Conservation (phyloP, 768 basidiomycete species). For the Phlegmacium glaucopus region DNA sequence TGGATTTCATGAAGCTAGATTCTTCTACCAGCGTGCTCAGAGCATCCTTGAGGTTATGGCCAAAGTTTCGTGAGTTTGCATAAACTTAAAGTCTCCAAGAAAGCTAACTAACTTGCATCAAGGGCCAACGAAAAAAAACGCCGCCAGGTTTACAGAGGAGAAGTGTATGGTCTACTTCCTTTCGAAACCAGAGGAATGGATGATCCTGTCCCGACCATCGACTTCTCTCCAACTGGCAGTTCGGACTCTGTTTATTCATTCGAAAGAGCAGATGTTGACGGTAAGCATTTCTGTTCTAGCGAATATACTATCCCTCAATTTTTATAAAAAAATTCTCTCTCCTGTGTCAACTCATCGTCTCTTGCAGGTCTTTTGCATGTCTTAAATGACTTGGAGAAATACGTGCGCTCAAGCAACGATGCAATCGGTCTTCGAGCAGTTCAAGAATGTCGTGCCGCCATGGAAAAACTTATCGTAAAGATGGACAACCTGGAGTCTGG, state of each 20-base stretch:
- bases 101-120: slow-evolving; percentile 1
- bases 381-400: slow-evolving; percentile 63
- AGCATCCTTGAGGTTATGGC: slow-evolving; percentile 85
- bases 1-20: slow-evolving; percentile 46
- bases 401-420: slow-evolving; percentile 44
- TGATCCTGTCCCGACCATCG: slow-evolving; percentile 73
- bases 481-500: slow-evolving; percentile 80
- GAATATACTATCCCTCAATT: too few species aligned
- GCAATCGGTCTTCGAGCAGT: slow-evolving; percentile 51
- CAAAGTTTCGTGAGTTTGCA: slow-evolving; percentile 70
- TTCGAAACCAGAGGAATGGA: slow-evolving; percentile 83
- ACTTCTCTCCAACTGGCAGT: slow-evolving; percentile 71
- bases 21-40: slow-evolving; percentile 79
- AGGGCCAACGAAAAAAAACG: slow-evolving; percentile 79
- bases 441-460: slow-evolving; percentile 51
- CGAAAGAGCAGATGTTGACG: slow-evolving; percentile 69
- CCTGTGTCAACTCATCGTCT: too few species aligned
- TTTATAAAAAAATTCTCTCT: too few species aligned
- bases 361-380: slow-evolving; percentile 54
- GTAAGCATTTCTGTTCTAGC: slow-evolving; percentile 36
- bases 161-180: slow-evolving; percentile 82
- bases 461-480: slow-evolving; percentile 69
- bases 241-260: slow-evolving; percentile 63
- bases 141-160: slow-evolving; percentile 80
- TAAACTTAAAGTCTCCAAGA: background rate